phyloP scores from a whole-genome alignment of 2,329 filamentous ascomycete genomes.

The Colletotrichum ledebouriae region DNA sequence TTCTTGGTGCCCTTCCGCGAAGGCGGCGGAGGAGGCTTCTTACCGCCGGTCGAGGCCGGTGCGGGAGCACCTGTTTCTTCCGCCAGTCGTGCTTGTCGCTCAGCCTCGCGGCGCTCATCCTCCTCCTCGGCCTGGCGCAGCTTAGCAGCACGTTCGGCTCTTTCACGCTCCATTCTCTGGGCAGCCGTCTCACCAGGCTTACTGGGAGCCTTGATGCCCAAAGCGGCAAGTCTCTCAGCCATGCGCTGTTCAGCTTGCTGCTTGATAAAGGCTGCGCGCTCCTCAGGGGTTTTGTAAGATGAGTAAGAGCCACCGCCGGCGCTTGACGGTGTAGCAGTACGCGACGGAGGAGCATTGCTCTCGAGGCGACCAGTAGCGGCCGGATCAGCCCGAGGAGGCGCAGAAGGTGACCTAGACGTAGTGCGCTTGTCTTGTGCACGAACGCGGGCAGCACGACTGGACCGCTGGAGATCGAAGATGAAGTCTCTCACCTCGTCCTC shows the following conservation, averaged over 20 bases:
- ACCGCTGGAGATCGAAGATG: conserved; percentile 94
- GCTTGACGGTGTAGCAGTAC: conserved; percentile 64
- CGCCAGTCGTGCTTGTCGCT: conserved; percentile 85
- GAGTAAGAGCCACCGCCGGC: conserved; percentile 78
- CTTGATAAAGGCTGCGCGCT: conserved; percentile 95
- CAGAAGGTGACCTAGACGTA: conserved; percentile 55
- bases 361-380: conserved; percentile 60
- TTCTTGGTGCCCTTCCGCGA: conserved; percentile 77
- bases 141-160: conserved; percentile 87
- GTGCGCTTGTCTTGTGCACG: conserved; percentile 69
- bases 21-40: conserved; percentile 84
- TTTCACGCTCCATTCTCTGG: conserved; percentile 90
- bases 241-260: conserved; percentile 97
- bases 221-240: conserved; percentile 92
- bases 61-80: conserved; percentile 79
- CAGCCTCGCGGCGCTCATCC: conserved; percentile 87
- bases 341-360: conserved; percentile 66
- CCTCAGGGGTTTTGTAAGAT: conserved; percentile 90
- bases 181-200: conserved; percentile 85
- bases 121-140: conserved; percentile 93
- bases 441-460: conserved; percentile 81
- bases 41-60: conserved; percentile 62
- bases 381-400: conserved; percentile 60
- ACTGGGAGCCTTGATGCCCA: conserved; percentile 87
- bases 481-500: conserved; percentile 98